Evolutionary conservation across 169 alveolate species (phyloP).

Genomic region (Plasmodium falciparum): DNA sequence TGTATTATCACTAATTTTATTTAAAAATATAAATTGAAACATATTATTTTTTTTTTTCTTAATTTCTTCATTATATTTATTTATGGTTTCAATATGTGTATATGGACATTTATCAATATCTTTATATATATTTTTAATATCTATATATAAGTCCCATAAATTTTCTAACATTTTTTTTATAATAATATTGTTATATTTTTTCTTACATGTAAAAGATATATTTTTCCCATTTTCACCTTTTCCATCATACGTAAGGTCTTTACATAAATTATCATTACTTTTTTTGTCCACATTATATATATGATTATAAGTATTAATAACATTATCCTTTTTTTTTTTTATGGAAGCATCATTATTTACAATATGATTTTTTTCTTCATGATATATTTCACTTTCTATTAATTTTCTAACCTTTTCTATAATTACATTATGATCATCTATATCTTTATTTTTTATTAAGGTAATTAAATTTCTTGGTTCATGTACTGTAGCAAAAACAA

Average conservation of each 20-base stretch:
- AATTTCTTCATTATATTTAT: slow-evolving; percentile 67
- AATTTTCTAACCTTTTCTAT: slow-evolving; percentile 32
- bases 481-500: slow-evolving; percentile 72
- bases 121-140: slow-evolving; percentile 51
- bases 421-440: slow-evolving; percentile 39
- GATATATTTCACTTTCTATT: slow-evolving; percentile 19
- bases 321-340: not conserved
- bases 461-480: slow-evolving; percentile 75
- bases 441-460: slow-evolving; percentile 22
- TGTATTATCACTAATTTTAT: slow-evolving; percentile 6
- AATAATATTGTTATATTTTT: not conserved
- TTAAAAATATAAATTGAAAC: slow-evolving; percentile 35
- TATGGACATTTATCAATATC: slow-evolving; percentile 72
- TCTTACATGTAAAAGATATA: not conserved
- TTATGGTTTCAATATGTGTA: slow-evolving; percentile 63
- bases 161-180: slow-evolving; percentile 55
- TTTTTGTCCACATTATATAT: not conserved
- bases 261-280: not conserved
- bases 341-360: not conserved
- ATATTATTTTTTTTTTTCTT: slow-evolving; percentile 46
- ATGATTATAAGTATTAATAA: not conserved
- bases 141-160: slow-evolving; percentile 75
- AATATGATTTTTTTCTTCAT: not conserved
- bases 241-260: no score
- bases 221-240: no score